A percentile compares a stretch with the other conserved stretches of the same genome.
These are phyloP conservation scores for Megacollybia platyphylla DNA, from an alignment of 1,284 basidiomycete genomes.

Conservation along the genomic window DNA sequence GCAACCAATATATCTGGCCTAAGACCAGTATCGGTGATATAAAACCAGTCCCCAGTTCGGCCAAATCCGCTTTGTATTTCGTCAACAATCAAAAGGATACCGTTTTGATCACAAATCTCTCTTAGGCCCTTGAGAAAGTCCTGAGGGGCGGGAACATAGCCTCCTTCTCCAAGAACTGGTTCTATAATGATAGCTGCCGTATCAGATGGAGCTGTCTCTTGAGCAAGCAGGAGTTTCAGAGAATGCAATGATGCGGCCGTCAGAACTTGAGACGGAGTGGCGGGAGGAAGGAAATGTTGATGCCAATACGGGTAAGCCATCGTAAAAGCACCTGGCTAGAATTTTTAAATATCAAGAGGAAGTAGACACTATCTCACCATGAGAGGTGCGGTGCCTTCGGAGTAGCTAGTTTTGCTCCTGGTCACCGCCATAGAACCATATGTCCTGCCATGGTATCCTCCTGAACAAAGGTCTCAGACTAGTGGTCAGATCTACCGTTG, in stretches of 20 bases:
- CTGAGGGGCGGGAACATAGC: constrained; percentile 83
- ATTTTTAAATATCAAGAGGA: constrained; percentile 2
- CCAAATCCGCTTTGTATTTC: constrained; percentile 90
- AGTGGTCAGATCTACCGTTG: not conserved
- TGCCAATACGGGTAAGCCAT: constrained; percentile 93
- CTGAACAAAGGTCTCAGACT: constrained; percentile 18
- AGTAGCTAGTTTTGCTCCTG: constrained; percentile 85
- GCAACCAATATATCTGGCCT: constrained; percentile 81
- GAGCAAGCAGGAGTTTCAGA: constrained; percentile 57
- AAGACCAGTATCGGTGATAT: constrained; percentile 69
- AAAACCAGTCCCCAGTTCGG: constrained; percentile 81
- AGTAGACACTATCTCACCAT: constrained; percentile 40
- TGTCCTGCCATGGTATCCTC: constrained; percentile 80
- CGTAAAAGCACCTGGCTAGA: constrained; percentile 72
- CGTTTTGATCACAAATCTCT: constrained; percentile 78
- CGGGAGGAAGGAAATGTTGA: constrained; percentile 56
- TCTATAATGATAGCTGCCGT: constrained; percentile 91
- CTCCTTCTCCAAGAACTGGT: constrained; percentile 88
- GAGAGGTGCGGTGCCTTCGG: constrained; percentile 64
- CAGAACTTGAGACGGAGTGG: constrained; percentile 55
- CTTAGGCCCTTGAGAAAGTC: constrained; percentile 75
- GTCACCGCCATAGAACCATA: constrained; percentile 84
- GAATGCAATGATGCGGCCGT: constrained; percentile 67
- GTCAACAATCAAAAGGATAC: constrained; percentile 73
- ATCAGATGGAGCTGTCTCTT: constrained; percentile 77